phyloP scores from a whole-genome alignment of 495 filamentous ascomycete genomes.

The Penicillium cinerascens region DNA sequence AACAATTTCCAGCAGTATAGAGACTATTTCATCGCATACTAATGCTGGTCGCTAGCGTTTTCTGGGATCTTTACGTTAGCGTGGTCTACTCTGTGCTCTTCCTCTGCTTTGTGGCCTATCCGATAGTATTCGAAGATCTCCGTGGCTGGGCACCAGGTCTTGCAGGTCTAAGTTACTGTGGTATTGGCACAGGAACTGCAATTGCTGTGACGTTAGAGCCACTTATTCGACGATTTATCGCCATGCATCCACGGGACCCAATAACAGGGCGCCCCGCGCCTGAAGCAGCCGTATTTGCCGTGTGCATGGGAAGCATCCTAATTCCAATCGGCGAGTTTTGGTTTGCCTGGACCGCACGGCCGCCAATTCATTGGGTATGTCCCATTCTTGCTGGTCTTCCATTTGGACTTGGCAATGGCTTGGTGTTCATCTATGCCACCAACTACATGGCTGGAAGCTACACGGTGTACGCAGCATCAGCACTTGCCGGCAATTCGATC shows the following conservation, averaged over 20 bases:
- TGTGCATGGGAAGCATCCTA: constrained; percentile 60
- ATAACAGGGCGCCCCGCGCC: constrained; percentile 57
- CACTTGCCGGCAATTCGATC: constrained; percentile 66
- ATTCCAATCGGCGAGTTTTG: constrained; percentile 64
- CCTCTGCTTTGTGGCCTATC: constrained; percentile 69
- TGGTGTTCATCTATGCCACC: constrained; percentile 67
- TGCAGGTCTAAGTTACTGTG: constrained; percentile 65
- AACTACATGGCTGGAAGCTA: constrained; percentile 72
- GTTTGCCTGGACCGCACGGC: constrained; percentile 73
- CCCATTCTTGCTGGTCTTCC: constrained; percentile 70
- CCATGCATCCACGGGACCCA: constrained; percentile 63
- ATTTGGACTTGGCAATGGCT: constrained; percentile 67
- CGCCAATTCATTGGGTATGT: constrained; percentile 64
- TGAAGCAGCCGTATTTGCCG: constrained; percentile 65
- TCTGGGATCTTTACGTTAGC: constrained; percentile 66
- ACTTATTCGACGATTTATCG: constrained; percentile 60
- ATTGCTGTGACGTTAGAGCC: constrained; percentile 57
- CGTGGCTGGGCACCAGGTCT: constrained; percentile 65
- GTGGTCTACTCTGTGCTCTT: constrained; percentile 68
- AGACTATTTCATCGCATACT: constrained; percentile 6
- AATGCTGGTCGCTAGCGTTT: constrained; percentile 45
- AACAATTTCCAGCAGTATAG: no score
- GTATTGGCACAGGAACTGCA: constrained; percentile 70
- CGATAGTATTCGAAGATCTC: constrained; percentile 67
- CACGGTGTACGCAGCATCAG: constrained; percentile 67